Evolutionary conservation across 768 basidiomycete species (phyloP).

Genomic region (Candolleomyces aberdarensis): DNA sequence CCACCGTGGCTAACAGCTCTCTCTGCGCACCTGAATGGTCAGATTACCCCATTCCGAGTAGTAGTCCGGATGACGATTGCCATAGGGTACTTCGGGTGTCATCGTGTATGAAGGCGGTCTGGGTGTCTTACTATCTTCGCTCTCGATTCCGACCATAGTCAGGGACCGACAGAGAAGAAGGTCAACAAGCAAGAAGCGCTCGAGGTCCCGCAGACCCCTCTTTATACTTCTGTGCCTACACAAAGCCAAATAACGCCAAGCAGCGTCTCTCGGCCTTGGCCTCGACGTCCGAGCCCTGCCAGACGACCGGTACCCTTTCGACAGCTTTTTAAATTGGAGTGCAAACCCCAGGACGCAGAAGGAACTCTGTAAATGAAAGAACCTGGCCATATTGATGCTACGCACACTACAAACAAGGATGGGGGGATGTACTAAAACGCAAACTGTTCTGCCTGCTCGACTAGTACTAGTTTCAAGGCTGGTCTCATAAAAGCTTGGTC

Average conservation of each 20-base stretch:
- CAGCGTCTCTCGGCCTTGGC: no score
- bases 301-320: slow-evolving; percentile 26
- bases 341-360: background rate
- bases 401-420: background rate
- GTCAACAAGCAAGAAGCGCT: background rate
- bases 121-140: background rate
- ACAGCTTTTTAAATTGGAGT: slow-evolving; percentile 7
- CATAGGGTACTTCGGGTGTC: background rate
- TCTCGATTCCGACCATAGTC: slow-evolving; percentile 1
- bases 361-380: background rate
- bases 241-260: no score
- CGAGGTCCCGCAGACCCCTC: background rate
- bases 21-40: slow-evolving; percentile 6
- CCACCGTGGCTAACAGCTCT: background rate
- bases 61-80: slow-evolving; percentile 7
- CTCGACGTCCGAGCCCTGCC: no score
- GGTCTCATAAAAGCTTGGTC: no score
- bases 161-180: background rate
- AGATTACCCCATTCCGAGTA: slow-evolving; percentile 7
- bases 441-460: no score
- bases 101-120: background rate
- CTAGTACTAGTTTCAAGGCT: no score
- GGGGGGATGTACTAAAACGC: no score
- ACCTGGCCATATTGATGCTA: background rate
- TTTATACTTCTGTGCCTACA: background rate